Evolutionary conservation across 2,329 filamentous ascomycete genomes (phyloP), one percentile per base, ranked within the genome.

Genomic region (Xylariaceae sp.): DNA sequence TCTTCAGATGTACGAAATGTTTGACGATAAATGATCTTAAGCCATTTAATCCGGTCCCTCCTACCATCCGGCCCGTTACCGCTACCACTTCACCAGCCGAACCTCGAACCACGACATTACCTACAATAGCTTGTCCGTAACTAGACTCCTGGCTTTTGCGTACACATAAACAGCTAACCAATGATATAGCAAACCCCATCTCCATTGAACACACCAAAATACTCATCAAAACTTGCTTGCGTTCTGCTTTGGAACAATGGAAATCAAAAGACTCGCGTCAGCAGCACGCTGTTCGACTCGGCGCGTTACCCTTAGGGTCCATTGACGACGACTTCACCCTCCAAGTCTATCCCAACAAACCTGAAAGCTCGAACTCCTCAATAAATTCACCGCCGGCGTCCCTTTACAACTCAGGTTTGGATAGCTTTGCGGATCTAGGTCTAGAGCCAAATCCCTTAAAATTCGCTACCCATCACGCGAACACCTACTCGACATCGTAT

Each of bases 1-100:
- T 86, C 39, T 95, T 94, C 70, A 81, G 89, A 63, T 96, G 91
- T 70, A 87, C 88, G 42, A 86, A 89, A 52, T 96, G 91, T 70
- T 74, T 88, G 64, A 94, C 88, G 19, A 84, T 96, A 67, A 95
- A 95, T 67, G 90, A 95, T 67, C 71, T 95, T 50, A 76, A 80
- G 56, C 77, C 78, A 1, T 51, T 59, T 31, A 67, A 67, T 34
- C 65, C 68, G 9, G 55, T 63, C 30, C 37, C 58, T 19, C 52
- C 65, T 56, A 63, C 64, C 53, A 61, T 56, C 8, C 60, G 64
- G 12, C 53, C 55, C 6, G 51, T 54, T 32, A 35, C 54, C 30
- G 51, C 45, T 51, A 48, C 56, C 9, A 19, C 46, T 35, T 55
- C 56, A 29, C 57, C 60, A 41, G 45, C 56, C 34, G 60, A 60